Evolutionary conservation across 768 basidiomycete species (phyloP), one percentile per base, ranked within the genome.

Genomic region (Mycena latifolia): DNA sequence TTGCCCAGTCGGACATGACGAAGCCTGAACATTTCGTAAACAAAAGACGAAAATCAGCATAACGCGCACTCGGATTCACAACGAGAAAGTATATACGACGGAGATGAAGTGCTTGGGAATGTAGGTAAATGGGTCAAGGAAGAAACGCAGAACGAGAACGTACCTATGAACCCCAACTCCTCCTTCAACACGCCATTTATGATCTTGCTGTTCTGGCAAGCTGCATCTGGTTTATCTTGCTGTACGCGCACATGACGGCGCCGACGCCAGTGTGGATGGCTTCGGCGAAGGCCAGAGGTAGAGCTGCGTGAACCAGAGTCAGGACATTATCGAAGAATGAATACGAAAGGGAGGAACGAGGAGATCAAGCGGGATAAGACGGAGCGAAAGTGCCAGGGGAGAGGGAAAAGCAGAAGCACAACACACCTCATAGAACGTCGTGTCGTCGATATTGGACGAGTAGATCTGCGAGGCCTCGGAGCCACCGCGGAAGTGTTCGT

Each of bases 141-240:
- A 17, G 15, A 22, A 31, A 6, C 37, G 37, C 4, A 43, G 5
- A 3, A 22, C 17, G 20, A 29, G 18, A 10, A 48, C 57, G 22
- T 31, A 61, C 82, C 82, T 56, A 82, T 81, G 74, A 87, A 87
- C 28, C 80, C 84, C 22, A 85, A 75, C 63, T 87, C 84, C 37
- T 76, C 75, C 73, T 86, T 87, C 46, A 86, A 69, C 0, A 86
- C 66, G 29, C 78, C 79, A 46, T 82, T 85, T 37, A 84, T 67
- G 2, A 76, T 67, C 31, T 79, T 78, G 52, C 75, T 69, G 63
- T 83, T 84, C 61, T 85, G 81, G 72, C 84, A 85, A 0, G 41
- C 41, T 37, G 37, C 37, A 14, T 37, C 37, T 37, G 37, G 37
- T 37, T 37, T 7, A 37, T 61, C 31, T 76, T 70, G 54, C 81